A percentile compares a stretch with the other conserved stretches of the same genome.
phyloP scores from a whole-genome alignment of 192 early-diverging fungal genomes.

The Kickxella alabastrina region DNA sequence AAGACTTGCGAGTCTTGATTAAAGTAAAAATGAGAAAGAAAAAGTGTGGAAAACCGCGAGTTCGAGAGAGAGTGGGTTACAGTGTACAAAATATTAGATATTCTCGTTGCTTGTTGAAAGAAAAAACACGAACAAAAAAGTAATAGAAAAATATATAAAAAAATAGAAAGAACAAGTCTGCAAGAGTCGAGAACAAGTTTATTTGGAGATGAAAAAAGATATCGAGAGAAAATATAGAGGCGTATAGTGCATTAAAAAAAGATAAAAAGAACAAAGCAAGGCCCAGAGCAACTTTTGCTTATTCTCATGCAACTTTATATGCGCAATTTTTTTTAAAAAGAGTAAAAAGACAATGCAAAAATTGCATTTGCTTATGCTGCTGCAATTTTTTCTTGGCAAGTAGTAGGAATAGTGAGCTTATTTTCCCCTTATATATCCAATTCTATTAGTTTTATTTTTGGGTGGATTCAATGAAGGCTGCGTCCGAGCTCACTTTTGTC shows the following conservation, averaged over 20 bases:
- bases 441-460: no score
- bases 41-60: no score
- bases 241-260: neutral
- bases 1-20: neutral
- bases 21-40: neutral
- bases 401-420: no score
- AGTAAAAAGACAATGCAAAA: slow-evolving; percentile 1
- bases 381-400: no score
- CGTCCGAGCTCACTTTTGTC: no score
- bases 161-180: neutral
- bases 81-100: neutral
- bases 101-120: neutral
- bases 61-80: neutral
- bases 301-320: no score
- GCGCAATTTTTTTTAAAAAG: no score
- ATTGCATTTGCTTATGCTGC: neutral
- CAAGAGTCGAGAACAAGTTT: neutral
- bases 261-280: neutral
- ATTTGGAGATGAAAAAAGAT: no score
- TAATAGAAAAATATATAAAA: neutral
- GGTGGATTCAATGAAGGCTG: no score
- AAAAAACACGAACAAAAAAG: neutral
- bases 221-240: no score
- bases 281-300: no score
- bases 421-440: no score